These are phyloP conservation scores for Atalantia buxifolia DNA, from an alignment of 345 rosid species.

Conservation along the genomic window DNA sequence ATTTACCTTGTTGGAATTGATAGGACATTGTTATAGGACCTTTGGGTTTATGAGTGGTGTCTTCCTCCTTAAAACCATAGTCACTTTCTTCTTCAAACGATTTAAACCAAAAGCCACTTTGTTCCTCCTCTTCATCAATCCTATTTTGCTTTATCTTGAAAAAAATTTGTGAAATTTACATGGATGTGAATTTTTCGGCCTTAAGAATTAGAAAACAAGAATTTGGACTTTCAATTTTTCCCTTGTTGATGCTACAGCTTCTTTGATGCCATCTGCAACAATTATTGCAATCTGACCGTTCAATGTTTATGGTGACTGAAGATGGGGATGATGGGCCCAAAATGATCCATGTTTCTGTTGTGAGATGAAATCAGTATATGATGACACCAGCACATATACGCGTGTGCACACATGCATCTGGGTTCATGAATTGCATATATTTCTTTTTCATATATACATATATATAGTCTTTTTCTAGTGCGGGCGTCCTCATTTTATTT, in stretches of 20 bases:
- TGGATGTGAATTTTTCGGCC: not conserved
- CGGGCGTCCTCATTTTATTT: too few species aligned
- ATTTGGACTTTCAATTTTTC: not conserved
- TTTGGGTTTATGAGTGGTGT: not conserved
- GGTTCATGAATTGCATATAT: slow-evolving; percentile 7
- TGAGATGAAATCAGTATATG: not conserved
- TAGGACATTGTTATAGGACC: not conserved
- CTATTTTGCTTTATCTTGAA: not conserved
- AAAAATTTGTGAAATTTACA: not conserved
- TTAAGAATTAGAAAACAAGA: not conserved
- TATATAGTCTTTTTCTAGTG: not conserved
- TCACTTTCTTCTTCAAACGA: not conserved
- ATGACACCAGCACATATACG: not conserved
- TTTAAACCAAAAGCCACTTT: not conserved
- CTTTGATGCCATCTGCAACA: not conserved
- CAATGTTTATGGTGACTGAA: not conserved
- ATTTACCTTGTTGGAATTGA: slow-evolving; percentile 1
- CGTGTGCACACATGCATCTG: not conserved
- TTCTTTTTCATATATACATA: not conserved
- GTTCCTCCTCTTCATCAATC: not conserved
- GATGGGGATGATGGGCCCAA: not conserved
- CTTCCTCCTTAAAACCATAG: not conserved
- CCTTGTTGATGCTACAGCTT: not conserved
- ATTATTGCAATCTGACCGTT: not conserved
- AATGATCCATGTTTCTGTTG: not conserved